These are phyloP conservation scores for Dichotomopilus funicola DNA, from an alignment of 2,329 filamentous ascomycete species.

Conservation along the genomic window DNA sequence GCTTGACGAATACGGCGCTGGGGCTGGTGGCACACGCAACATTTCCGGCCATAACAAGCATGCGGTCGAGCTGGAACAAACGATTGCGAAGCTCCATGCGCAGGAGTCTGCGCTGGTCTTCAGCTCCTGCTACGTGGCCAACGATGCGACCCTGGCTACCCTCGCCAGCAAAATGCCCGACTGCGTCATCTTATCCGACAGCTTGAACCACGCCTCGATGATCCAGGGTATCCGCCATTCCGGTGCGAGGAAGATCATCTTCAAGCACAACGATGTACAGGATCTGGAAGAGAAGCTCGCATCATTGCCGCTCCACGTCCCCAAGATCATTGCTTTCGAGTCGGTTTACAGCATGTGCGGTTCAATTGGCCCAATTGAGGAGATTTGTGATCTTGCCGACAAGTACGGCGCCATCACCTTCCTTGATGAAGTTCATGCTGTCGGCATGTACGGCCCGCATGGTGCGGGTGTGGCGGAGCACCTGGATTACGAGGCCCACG, in stretches of 20 bases:
- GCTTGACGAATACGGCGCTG: constrained; percentile 87
- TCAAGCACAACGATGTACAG: constrained; percentile 95
- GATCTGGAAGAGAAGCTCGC: constrained; percentile 91
- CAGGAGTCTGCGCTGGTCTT: constrained; percentile 93
- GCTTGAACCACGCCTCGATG: constrained; percentile 97
- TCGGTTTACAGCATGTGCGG: constrained; percentile 99
- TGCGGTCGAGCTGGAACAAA: constrained; percentile 74
- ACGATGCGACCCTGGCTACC: constrained; percentile 92
- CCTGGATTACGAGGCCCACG: constrained; percentile 85
- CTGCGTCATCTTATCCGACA: constrained; percentile 97
- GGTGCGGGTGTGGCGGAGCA: constrained; percentile 97
- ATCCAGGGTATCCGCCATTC: constrained; percentile 98
- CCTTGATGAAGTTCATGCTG: constrained; percentile 95
- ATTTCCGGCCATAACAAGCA: constrained; percentile 98
- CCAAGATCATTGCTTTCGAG: constrained; percentile 98
- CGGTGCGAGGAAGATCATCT: constrained; percentile 93
- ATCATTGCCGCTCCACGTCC: constrained; percentile 72
- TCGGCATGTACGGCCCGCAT: constrained; percentile 96
- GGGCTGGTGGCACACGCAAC: constrained; percentile 91
- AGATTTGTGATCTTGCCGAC: constrained; percentile 91
- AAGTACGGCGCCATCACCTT: constrained; percentile 98
- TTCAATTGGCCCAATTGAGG: constrained; percentile 90
- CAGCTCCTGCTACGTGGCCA: constrained; percentile 96
- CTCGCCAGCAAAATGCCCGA: constrained; percentile 94
- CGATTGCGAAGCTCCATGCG: constrained; percentile 79